phyloP scores from a whole-genome alignment of 768 basidiomycete genomes.

The Rhodotorula babjevae region DNA sequence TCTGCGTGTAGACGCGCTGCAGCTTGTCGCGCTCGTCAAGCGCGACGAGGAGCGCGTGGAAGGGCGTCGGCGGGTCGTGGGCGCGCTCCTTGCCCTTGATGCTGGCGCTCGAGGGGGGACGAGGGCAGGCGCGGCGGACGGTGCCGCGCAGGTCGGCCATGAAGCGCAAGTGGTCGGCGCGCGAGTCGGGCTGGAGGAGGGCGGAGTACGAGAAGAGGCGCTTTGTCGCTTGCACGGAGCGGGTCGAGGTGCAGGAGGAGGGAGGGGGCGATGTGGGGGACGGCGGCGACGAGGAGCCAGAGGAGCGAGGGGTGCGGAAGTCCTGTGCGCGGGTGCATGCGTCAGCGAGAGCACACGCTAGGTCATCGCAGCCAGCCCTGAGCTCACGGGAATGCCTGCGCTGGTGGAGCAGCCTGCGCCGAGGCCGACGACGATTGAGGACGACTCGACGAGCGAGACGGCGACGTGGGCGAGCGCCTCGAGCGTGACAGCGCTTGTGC shows the following conservation, averaged over 20 bases:
- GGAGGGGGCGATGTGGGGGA: conserved; percentile 45
- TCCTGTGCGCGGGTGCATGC: conserved; percentile 56
- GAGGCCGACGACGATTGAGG: conserved; percentile 70
- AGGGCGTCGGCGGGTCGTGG: conserved; percentile 62
- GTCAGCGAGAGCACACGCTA: no score
- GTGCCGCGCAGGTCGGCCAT: conserved; percentile 2
- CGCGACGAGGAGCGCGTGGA: conserved; percentile 58
- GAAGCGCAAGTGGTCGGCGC: conserved; percentile 8
- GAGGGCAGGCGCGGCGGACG: no score
- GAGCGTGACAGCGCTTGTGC: neutral
- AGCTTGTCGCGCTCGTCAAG: conserved; percentile 70
- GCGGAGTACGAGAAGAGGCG: conserved; percentile 17
- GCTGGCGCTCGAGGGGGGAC: neutral
- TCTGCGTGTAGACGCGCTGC: conserved; percentile 88
- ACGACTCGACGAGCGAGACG: neutral
- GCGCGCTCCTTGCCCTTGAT: neutral
- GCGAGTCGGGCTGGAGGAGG: conserved; percentile 3
- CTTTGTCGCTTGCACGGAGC: conserved; percentile 66
- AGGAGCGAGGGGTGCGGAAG: conserved; percentile 62
- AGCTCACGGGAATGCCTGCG: conserved; percentile 84
- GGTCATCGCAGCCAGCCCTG: no score
- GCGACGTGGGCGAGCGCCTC: neutral
- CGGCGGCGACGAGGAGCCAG: conserved; percentile 73
- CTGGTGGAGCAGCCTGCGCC: conserved; percentile 96
- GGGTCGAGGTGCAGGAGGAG: neutral